phyloP scores from a whole-genome alignment of 345 rosid species.

The Acer yangbiense region DNA sequence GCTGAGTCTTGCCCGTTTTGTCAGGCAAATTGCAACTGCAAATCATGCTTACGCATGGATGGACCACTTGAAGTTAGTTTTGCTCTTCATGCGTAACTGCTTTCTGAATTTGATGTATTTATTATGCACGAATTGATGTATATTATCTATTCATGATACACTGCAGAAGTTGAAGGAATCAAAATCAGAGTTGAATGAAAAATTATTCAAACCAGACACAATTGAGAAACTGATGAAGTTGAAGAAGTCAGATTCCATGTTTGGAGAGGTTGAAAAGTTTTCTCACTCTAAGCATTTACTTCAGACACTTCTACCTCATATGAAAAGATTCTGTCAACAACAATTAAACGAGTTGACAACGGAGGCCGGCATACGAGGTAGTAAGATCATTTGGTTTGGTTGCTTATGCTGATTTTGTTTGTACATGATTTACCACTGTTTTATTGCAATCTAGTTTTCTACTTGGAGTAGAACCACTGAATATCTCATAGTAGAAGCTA shows the following conservation, averaged over 20 bases:
- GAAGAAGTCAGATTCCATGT: not conserved
- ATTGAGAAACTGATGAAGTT: not conserved
- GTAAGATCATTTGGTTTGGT: slow-evolving; percentile 2
- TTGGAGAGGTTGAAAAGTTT: slow-evolving; percentile 10
- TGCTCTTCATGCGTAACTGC: slow-evolving; percentile 3
- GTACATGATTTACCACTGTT: not conserved
- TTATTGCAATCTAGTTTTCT: not conserved
- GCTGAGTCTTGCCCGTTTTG: slow-evolving; percentile 55
- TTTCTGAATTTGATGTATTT: not conserved
- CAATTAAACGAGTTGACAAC: slow-evolving; percentile 39
- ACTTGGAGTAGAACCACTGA: not conserved
- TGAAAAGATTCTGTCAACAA: slow-evolving; percentile 33
- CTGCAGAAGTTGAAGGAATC: slow-evolving; percentile 20
- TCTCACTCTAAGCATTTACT: slow-evolving; percentile 36
- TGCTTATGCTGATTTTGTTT: not conserved
- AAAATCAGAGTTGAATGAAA: not conserved
- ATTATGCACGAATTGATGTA: not conserved
- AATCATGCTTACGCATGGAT: slow-evolving; percentile 60
- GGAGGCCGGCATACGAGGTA: slow-evolving; percentile 42
- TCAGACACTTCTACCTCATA: slow-evolving; percentile 32
- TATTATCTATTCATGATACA: slow-evolving; percentile 1
- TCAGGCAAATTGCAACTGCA: slow-evolving; percentile 59
- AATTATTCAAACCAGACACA: not conserved
- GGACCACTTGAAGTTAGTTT: slow-evolving; percentile 33
- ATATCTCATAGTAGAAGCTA: not conserved